Evolutionary conservation across 73 alveolate species (phyloP), one percentile per base, ranked within the genome.

Genomic region (Uronychia setigera): DNA sequence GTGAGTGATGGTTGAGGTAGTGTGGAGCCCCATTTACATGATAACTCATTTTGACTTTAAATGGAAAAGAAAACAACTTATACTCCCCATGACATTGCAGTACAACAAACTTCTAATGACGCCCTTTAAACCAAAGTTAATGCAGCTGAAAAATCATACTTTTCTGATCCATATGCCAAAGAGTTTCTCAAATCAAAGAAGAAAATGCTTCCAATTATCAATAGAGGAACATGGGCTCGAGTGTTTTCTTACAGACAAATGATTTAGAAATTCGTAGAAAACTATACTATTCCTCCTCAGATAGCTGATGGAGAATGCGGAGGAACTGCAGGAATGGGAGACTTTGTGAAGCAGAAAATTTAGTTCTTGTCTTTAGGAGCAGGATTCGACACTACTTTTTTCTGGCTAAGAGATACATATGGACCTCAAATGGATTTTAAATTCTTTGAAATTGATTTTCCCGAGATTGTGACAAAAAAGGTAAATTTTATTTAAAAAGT

Each of bases 211-310:
- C 97, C 97, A 1, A 35, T 92, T 0, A 92, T 92, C n/a, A 88
- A 92, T 81, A 86, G 97, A 31, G 97, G 97, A 1, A 88, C 93
- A 31, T 92, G 97, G 95, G 89, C 95, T 5, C 83, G 97, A 80
- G 95, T 92, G 1, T 87, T 59, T 76, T 33, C 92, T 14, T 60
- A 85, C 76, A 83, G 84, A 35, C 34, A 75, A 32, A 77, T 92
- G 11, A 28, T 84, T 26, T 26, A n/a, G 30, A 86, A 92, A 35
- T 92, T 89, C 76, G 25, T 92, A 28, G 77, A 32, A 0, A 83
- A 84, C 58, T 83, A 34, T 67, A 35, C 76, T n/a, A n/a, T n/a
- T n/a, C n/a, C n/a, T n/a, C n/a, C n/a, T n/a, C n/a, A n/a, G 33
- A 57, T 32, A 32, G 87, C 67, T 58, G 85, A n/a, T 57, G 77